Conservation (phyloP, 1,139 yeast species). For the Taphrina populina region DNA sequence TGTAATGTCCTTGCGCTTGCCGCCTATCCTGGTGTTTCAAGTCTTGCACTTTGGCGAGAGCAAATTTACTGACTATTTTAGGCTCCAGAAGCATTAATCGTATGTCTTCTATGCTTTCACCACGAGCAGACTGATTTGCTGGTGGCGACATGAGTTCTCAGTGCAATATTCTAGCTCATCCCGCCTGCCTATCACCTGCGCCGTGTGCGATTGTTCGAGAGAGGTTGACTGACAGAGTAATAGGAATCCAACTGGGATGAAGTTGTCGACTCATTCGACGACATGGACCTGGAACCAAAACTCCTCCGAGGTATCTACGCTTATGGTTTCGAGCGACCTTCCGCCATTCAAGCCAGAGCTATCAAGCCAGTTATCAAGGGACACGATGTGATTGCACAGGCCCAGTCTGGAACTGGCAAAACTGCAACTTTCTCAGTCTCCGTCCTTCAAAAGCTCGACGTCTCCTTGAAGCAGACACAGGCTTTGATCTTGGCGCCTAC, state of each 20-base stretch:
- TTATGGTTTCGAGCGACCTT: conserved; percentile 60
- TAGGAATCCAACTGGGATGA: conserved; percentile 89
- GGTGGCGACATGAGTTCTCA: too few relatives aligned
- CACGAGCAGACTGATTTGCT: too few relatives aligned
- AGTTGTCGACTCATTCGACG: conserved; percentile 52
- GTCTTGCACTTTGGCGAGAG: not conserved
- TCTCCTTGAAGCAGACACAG: conserved; percentile 57
- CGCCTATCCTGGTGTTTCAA: not conserved
- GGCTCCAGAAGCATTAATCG: conserved; percentile 30
- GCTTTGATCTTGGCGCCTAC: conserved; percentile 95
- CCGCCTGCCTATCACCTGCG: not conserved
- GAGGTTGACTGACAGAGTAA: not conserved
- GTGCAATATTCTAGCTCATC: too few relatives aligned
- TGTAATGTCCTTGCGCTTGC: conserved; percentile 6
- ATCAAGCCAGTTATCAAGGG: conserved; percentile 94
- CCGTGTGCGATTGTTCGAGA: not conserved
- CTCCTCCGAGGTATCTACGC: conserved; percentile 71
- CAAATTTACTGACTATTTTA: not conserved
- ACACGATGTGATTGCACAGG: conserved; percentile 95
- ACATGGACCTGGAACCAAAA: conserved; percentile 49
- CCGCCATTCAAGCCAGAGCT: conserved; percentile 98
- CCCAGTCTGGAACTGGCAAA: conserved; percentile 99
- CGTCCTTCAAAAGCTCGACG: conserved; percentile 59
- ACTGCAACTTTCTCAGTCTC: conserved; percentile 98
- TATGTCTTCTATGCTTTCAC: too few relatives aligned